These are phyloP conservation scores for Kodamaea leandrae DNA, from an alignment of 805 yeast genomes.

Conservation along the genomic window DNA sequence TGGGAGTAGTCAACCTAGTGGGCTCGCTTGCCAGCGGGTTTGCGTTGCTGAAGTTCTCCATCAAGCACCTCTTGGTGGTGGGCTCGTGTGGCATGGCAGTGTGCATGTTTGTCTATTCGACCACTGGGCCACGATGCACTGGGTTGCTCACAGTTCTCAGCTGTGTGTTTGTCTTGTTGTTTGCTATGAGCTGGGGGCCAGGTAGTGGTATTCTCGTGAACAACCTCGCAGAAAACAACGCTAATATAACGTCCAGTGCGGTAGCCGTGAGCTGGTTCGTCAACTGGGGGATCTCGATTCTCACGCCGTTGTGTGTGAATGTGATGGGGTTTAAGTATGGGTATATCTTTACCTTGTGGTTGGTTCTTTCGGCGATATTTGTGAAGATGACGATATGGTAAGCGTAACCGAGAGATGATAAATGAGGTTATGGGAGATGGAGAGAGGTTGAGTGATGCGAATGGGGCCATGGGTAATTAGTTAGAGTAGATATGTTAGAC, in stretches of 20 bases:
- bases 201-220: conserved; percentile 24
- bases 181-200: conserved; percentile 35
- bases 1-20: conserved; percentile 20
- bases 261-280: conserved; percentile 22
- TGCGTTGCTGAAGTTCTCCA: conserved; percentile 14
- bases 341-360: conserved; percentile 14
- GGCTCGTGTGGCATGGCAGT: conserved; percentile 17
- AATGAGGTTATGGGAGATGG: no score
- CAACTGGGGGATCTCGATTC: conserved; percentile 21
- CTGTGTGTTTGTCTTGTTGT: conserved; percentile 19
- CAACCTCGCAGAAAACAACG: conserved; percentile 22
- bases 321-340: conserved; percentile 20
- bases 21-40: conserved; percentile 20
- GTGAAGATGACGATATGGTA: no score
- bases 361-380: background rate
- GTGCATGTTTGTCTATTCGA: conserved; percentile 16
- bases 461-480: no score
- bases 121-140: conserved; percentile 11
- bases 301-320: conserved; percentile 21
- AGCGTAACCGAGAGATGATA: no score
- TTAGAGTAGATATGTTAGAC: no score
- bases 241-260: conserved; percentile 18
- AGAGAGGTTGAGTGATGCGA: no score
- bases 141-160: conserved; percentile 16
- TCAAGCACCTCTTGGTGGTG: conserved; percentile 13